Evolutionary conservation across 139 green algal genomes (phyloP), one percentile per base, ranked within the genome.

Genomic region (Picochlorum sp.): DNA sequence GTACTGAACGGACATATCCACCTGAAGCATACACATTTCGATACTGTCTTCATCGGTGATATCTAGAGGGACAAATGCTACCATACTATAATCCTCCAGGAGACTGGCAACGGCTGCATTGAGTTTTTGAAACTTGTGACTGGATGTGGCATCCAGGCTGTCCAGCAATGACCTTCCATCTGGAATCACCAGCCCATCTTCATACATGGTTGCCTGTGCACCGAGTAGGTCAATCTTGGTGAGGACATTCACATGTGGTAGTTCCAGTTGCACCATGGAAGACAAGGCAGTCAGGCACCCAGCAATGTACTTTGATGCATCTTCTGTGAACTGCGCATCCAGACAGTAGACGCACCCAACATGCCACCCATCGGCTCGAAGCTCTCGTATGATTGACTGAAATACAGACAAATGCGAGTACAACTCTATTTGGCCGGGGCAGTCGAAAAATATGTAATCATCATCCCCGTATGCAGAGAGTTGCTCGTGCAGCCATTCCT

Each of bases 351-450:
- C 69, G 41, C 60, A 58, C 21, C 41, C 58, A 46, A 79, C 61
- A 20, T 73, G 64, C 87, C 85, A 92, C 54, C 82, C 84, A 52
- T 88, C 74, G 24, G 28, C 14, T 49, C 75, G 77, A 34, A 98
- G 75, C 32, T 79, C 92, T 34, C 96, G 82, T 10, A 94, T 86
- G 32, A 99, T 87, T 6, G 78, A 85, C 15, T 80, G 64, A 66
- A 98, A 92, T 16, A 94, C 85, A 20, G 69, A 71, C 4, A 92
- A 69, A 73, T 98, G 91, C 54, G 84, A 94, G 81, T 97, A 99
- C 52, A 99, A 85, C 86, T 99, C 94, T 9, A 98, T 95, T 77
- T 98, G 92, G 7, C 92, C 92, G 9, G 92, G 87, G 78, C 91
- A 97, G 80, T 97, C 91, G 67, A 97, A 91, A 9, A 98, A 56